Percentiles rank a stretch among this genome's conserved stretches.
Evolutionary conservation across 495 filamentous ascomycete species (phyloP).

Genomic region (Oleoguttula mirabilis): DNA sequence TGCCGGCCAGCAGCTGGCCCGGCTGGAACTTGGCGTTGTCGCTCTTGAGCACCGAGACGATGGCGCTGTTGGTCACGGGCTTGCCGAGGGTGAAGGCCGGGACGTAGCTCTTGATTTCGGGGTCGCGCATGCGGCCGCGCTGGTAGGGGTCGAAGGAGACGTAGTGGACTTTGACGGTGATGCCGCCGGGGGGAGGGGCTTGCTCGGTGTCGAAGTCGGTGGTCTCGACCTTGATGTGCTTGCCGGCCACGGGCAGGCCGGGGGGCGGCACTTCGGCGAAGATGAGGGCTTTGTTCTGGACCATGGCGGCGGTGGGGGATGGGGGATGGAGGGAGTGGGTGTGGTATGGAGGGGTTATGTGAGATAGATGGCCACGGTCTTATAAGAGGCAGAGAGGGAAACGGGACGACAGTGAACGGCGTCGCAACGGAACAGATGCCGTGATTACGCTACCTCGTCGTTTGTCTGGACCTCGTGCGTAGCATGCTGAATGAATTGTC

Average conservation of each 20-base stretch:
- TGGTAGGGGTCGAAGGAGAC: conserved; percentile 84
- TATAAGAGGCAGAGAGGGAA: too few relatives aligned
- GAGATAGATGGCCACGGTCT: too few relatives aligned
- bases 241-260: conserved; percentile 56
- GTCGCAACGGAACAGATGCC: too few relatives aligned
- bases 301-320: conserved; percentile 21
- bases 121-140: conserved; percentile 48
- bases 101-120: conserved; percentile 29
- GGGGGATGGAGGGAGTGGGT: neutral
- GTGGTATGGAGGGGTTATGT: too few relatives aligned
- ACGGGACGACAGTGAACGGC: too few relatives aligned
- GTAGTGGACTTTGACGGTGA: conserved; percentile 61
- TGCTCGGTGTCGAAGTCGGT: conserved; percentile 53
- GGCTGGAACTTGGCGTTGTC: conserved; percentile 25
- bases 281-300: conserved; percentile 67
- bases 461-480: too few relatives aligned
- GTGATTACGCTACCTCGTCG: too few relatives aligned
- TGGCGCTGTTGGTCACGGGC: conserved; percentile 31
- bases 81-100: conserved; percentile 30
- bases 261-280: conserved; percentile 62
- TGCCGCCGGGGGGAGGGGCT: conserved; percentile 52
- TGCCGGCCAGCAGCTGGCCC: conserved; percentile 23
- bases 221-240: conserved; percentile 61
- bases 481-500: too few relatives aligned
- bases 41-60: conserved; percentile 29